phyloP scores from a whole-genome alignment of 371 early-diverging fungal species.

The Mucor mucedo region DNA sequence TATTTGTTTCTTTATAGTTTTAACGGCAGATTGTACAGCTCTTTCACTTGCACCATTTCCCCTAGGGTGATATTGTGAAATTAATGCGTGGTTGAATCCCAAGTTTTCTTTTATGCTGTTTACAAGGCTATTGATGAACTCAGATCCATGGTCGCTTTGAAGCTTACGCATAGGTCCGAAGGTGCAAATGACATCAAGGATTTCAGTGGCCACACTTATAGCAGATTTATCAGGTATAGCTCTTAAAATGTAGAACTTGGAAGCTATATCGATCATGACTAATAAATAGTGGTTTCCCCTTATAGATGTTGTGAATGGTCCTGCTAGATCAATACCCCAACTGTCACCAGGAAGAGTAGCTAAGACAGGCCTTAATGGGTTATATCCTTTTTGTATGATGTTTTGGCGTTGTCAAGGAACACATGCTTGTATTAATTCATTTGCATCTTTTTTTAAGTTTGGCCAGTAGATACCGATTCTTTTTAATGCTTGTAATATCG shows the following conservation, averaged over 20 bases:
- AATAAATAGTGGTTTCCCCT: constrained; percentile 17
- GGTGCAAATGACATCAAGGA: background rate
- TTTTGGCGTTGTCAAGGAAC: constrained; percentile 15
- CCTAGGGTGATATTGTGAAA: constrained; percentile 32
- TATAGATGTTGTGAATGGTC: background rate
- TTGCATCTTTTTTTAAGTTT: too few relatives aligned
- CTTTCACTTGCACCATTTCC: constrained; percentile 36
- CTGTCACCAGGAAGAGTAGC: background rate
- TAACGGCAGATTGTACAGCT: constrained; percentile 23
- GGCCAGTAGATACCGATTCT: too few relatives aligned
- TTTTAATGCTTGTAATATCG: too few relatives aligned
- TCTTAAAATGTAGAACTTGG: constrained; percentile 6
- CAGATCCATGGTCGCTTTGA: constrained; percentile 39
- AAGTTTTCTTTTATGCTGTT: background rate
- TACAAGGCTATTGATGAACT: constrained; percentile 26
- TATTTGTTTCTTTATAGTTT: constrained; percentile 21
- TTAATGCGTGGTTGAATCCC: constrained; percentile 15
- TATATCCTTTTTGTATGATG: background rate
- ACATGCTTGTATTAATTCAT: constrained; percentile 20
- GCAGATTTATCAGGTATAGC: constrained; percentile 9
- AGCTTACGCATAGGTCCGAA: background rate
- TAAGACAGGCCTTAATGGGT: background rate
- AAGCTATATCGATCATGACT: constrained; percentile 9
- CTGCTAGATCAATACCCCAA: constrained; percentile 2
- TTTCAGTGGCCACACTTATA: background rate